Evolutionary conservation across 2,329 filamentous ascomycete species (phyloP).

Genomic region (Escovopsis sp.): DNA sequence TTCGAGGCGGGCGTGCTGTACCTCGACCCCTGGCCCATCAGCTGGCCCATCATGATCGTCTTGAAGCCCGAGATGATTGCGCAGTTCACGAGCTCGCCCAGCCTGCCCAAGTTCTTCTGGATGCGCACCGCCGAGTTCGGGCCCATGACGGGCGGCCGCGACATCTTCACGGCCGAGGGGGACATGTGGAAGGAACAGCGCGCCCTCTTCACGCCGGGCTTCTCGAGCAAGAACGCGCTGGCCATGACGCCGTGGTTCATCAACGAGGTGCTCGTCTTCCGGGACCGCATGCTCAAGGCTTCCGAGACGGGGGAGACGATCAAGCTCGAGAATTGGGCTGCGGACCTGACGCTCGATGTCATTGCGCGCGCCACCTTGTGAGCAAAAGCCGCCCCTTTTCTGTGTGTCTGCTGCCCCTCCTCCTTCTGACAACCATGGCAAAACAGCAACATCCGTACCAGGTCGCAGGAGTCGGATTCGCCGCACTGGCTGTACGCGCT

Average conservation of each 20-base stretch:
- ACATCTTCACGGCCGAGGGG: not conserved
- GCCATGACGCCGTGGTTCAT: not conserved
- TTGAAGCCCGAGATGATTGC: not conserved
- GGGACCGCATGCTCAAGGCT: not conserved
- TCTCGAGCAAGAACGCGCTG: not conserved
- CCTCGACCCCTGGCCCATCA: not conserved
- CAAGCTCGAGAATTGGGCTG: not conserved
- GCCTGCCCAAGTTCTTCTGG: no score
- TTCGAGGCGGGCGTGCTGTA: not conserved
- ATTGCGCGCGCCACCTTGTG: not conserved
- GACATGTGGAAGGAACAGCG: not conserved
- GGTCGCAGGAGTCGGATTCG: no score
- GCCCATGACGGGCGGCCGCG: not conserved
- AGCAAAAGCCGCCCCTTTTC: slow-evolving; percentile 6
- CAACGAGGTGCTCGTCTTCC: not conserved
- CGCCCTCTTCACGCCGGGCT: not conserved
- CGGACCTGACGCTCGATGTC: not conserved
- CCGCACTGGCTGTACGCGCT: no score
- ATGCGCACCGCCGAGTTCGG: not conserved
- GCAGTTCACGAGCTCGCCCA: not conserved
- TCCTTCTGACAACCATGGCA: no score
- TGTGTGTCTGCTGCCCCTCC: no score
- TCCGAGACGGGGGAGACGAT: not conserved
- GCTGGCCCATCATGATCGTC: not conserved
- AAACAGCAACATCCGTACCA: no score